phyloP scores from a whole-genome alignment of 2,329 filamentous ascomycete genomes.

The Claviceps maximensis region DNA sequence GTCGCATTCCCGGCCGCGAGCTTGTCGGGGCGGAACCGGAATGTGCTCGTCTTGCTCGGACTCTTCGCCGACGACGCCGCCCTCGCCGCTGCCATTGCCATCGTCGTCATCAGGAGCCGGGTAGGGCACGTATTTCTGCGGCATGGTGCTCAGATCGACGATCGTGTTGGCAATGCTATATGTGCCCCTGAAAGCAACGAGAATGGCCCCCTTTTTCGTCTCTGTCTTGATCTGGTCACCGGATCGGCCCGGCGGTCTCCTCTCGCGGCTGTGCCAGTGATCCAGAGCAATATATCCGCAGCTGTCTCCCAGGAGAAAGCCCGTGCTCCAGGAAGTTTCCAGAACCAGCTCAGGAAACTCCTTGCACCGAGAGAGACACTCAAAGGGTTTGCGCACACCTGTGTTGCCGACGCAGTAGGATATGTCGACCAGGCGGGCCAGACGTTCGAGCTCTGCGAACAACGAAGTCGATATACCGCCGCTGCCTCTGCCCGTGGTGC shows the following conservation, averaged over 20 bases:
- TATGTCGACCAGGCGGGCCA: constrained; percentile 86
- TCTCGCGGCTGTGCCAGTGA: constrained; percentile 27
- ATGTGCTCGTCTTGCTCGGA: not conserved
- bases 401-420: constrained; percentile 82
- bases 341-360: constrained; percentile 75
- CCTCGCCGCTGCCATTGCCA: constrained; percentile 26
- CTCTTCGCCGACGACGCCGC: too few relatives aligned
- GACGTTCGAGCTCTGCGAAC: constrained; percentile 72
- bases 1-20: constrained; percentile 43
- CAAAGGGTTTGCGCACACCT: constrained; percentile 72
- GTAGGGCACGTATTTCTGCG: constrained; percentile 85
- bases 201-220: constrained; percentile 33
- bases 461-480: constrained; percentile 42
- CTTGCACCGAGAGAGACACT: constrained; percentile 69
- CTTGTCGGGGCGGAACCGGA: not conserved
- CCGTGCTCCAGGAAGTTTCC: constrained; percentile 80
- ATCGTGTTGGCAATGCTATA: constrained; percentile 90
- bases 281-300: constrained; percentile 92
- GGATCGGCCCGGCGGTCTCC: constrained; percentile 8
- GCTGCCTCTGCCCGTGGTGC: not conserved
- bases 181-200: constrained; percentile 86
- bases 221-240: constrained; percentile 7
- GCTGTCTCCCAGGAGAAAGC: constrained; percentile 72
- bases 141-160: constrained; percentile 75
- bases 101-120: constrained; percentile 39